A percentile compares a stretch with the other conserved stretches of the same genome.
These are phyloP conservation scores for Zancudomyces culisetae DNA, from an alignment of 371 early-diverging fungal species.

Conservation along the genomic window DNA sequence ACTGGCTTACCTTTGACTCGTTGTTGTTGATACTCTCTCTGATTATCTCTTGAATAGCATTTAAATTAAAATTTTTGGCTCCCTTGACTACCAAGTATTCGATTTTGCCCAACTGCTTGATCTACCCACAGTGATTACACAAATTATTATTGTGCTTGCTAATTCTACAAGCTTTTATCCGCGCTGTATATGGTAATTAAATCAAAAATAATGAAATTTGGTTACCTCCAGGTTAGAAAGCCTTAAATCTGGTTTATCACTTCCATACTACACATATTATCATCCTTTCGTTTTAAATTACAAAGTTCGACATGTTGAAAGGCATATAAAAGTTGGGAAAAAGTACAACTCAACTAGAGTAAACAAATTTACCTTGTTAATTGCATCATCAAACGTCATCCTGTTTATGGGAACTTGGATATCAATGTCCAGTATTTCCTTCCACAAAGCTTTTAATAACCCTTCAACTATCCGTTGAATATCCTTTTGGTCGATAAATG, in stretches of 20 bases:
- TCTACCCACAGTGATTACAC: too few species aligned
- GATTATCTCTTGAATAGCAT: constrained; percentile 24
- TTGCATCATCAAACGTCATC: constrained; percentile 67
- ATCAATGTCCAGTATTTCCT: constrained; percentile 29
- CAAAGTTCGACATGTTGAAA: too few species aligned
- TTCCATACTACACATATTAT: constrained; percentile 39
- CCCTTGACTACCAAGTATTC: constrained; percentile 13
- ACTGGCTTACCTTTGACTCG: constrained; percentile 31
- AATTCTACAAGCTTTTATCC: constrained; percentile 4
- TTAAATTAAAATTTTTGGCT: constrained; percentile 9
- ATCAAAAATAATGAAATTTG: not conserved
- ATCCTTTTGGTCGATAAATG: constrained; percentile 49
- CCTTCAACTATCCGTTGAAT: constrained; percentile 56
- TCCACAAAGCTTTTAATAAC: constrained; percentile 51
- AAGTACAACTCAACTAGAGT: too few species aligned
- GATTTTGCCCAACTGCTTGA: too few species aligned
- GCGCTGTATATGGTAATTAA: constrained; percentile 5
- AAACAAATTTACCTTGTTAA: constrained; percentile 29
- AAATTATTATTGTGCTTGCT: too few species aligned
- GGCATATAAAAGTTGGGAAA: too few species aligned
- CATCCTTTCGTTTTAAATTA: not conserved
- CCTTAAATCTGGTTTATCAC: constrained; percentile 78
- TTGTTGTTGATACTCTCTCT: constrained; percentile 35
- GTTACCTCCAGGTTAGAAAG: constrained; percentile 50
- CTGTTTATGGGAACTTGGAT: constrained; percentile 34